Percentiles rank a stretch among this genome's conserved stretches.
These are phyloP conservation scores for Lepidium didymum DNA, from an alignment of 345 rosid species.

Conservation along the genomic window DNA sequence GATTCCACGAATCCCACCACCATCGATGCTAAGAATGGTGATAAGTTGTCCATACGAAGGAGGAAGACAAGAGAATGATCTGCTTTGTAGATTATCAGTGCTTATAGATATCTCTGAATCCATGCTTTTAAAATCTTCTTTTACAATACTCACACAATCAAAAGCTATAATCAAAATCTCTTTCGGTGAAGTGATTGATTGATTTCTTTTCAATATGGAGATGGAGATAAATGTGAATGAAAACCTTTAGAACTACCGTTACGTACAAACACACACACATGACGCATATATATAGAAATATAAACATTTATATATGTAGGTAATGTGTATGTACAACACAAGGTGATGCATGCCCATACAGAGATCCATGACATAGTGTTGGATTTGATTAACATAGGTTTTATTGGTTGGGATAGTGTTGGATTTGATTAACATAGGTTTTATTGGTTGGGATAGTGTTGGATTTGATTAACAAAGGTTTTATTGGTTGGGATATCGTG, in stretches of 20 bases:
- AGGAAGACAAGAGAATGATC: slow-evolving; percentile 24
- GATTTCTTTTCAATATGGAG: not conserved
- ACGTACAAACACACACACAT: not conserved
- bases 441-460: not conserved
- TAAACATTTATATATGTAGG: not conserved
- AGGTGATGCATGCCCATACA: slow-evolving; percentile 1
- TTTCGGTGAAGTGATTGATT: not conserved
- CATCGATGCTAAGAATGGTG: slow-evolving; percentile 66
- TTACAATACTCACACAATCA: not conserved
- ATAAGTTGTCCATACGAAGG: slow-evolving; percentile 41
- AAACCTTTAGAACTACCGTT: slow-evolving; percentile 11
- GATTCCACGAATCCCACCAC: slow-evolving; percentile 69
- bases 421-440: not conserved
- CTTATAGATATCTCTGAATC: not conserved
- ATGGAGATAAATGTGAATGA: slow-evolving; percentile 14
- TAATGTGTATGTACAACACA: not conserved
- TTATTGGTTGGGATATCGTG: slow-evolving; percentile 18
- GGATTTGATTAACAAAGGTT: not conserved
- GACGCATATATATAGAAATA: not conserved
- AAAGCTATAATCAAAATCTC: not conserved
- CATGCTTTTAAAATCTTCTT: not conserved
- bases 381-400: not conserved
- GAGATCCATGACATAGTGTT: not conserved
- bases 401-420: slow-evolving; percentile 9
- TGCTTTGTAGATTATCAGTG: not conserved